These are phyloP conservation scores for Candida silvatica DNA, from an alignment of 805 yeast species.

Conservation along the genomic window DNA sequence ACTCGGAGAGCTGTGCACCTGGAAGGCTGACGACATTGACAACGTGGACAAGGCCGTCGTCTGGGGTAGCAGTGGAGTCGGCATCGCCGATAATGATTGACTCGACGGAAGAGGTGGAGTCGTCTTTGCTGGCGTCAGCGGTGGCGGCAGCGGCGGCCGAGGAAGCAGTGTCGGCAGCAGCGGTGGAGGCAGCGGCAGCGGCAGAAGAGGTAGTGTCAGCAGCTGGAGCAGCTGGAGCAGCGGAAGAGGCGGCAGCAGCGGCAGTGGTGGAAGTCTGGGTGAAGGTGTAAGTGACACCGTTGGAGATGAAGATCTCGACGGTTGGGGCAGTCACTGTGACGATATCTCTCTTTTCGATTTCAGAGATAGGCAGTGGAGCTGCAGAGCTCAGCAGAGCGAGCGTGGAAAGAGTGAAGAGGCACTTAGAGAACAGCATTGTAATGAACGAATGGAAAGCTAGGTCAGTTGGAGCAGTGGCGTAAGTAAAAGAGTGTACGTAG, in stretches of 20 bases:
- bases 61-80: constrained; percentile 3
- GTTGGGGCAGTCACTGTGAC: constrained; percentile 44
- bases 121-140: constrained; percentile 1
- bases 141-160: constrained; percentile 3
- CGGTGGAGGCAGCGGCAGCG: constrained; percentile 15
- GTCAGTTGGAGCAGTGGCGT: not conserved
- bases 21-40: constrained; percentile 4
- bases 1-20: constrained; percentile 8
- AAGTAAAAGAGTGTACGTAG: constrained; percentile 1
- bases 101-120: constrained; percentile 2
- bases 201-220: not conserved
- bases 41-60: constrained; percentile 9
- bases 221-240: constrained; percentile 4
- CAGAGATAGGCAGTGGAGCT: constrained; percentile 1
- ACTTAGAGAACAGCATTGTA: not conserved
- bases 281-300: constrained; percentile 41
- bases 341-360: constrained; percentile 15
- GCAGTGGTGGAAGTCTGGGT: constrained; percentile 21
- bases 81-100: constrained; percentile 2
- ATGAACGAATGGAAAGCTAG: too few relatives aligned
- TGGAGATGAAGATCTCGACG: constrained; percentile 41
- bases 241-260: constrained; percentile 12
- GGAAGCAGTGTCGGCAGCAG: constrained; percentile 3
- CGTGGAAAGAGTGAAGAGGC: not conserved
- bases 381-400: not conserved